Evolutionary conservation across 345 rosid species (phyloP).

Genomic region (Toxicodendron radicans): DNA sequence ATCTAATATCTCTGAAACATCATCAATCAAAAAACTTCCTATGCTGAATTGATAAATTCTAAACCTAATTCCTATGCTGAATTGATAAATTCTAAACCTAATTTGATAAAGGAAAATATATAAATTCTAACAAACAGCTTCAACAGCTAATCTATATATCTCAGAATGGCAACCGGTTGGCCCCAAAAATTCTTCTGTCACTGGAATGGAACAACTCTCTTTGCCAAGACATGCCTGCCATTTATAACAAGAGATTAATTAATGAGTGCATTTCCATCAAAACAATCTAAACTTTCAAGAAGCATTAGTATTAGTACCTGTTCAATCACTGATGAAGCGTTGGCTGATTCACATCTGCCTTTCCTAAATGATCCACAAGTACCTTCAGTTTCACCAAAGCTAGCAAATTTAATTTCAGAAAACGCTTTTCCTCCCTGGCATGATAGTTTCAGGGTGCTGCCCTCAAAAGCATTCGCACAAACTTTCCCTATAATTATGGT

Average conservation of each 20-base stretch:
- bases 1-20: no score
- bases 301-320: not conserved
- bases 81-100: no score
- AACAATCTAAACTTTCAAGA: no score
- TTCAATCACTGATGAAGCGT: slow-evolving; percentile 7
- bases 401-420: slow-evolving; percentile 46
- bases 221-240: slow-evolving; percentile 35
- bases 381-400: slow-evolving; percentile 52
- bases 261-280: not conserved
- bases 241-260: no score
- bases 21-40: no score
- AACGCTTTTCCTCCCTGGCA: slow-evolving; percentile 43
- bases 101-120: not conserved
- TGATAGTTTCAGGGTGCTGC: slow-evolving; percentile 38
- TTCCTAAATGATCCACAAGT: slow-evolving; percentile 37
- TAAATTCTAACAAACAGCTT: slow-evolving; percentile 27
- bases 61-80: not conserved
- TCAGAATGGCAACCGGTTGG: slow-evolving; percentile 20
- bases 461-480: slow-evolving; percentile 43
- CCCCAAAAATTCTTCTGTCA: slow-evolving; percentile 31
- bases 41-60: no score
- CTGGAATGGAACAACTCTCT: slow-evolving; percentile 23
- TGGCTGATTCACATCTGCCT: slow-evolving; percentile 9
- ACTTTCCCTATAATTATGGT: slow-evolving; percentile 46
- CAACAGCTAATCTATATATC: slow-evolving; percentile 28